A percentile compares a stretch with the other conserved stretches of the same genome.
Conservation (phyloP, 225 moss, liverwort and hornwort genomes). For the Antitrichia curtipendula region DNA sequence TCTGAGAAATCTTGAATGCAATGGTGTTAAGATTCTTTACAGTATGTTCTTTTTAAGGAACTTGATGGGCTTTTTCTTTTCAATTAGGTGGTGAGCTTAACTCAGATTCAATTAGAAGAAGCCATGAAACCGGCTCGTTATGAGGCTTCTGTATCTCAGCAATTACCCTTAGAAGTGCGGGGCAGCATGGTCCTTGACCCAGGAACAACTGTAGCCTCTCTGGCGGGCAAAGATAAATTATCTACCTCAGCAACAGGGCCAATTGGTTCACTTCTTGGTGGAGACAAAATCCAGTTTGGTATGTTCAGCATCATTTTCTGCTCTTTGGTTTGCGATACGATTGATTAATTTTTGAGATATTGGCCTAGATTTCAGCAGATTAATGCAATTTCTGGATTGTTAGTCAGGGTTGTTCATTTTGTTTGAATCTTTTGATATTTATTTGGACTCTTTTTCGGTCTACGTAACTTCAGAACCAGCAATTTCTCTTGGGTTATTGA, state of each 20-base stretch:
- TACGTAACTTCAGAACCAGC: neutral
- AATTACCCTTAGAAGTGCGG: conserved; percentile 61
- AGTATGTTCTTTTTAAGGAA: neutral
- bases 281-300: conserved; percentile 99
- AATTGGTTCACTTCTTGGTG: conserved; percentile 83
- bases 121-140: conserved; percentile 90
- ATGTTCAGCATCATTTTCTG: neutral
- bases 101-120: conserved; percentile 97
- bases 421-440: neutral
- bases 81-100: conserved; percentile 88
- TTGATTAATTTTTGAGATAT: neutral
- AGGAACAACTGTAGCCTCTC: conserved; percentile 55
- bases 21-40: neutral
- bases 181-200: conserved; percentile 70
- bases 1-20: neutral
- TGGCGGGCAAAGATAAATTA: conserved; percentile 65
- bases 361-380: neutral
- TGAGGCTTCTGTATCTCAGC: conserved; percentile 64
- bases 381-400: neutral
- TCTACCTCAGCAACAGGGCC: conserved; percentile 63
- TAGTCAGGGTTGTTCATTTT: neutral
- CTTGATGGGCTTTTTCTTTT: neutral
- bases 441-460: neutral
- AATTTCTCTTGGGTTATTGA: neutral
- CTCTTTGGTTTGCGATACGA: neutral